Evolutionary conservation across 805 yeast genomes (phyloP).

Genomic region (Teunomyces tritomae): DNA sequence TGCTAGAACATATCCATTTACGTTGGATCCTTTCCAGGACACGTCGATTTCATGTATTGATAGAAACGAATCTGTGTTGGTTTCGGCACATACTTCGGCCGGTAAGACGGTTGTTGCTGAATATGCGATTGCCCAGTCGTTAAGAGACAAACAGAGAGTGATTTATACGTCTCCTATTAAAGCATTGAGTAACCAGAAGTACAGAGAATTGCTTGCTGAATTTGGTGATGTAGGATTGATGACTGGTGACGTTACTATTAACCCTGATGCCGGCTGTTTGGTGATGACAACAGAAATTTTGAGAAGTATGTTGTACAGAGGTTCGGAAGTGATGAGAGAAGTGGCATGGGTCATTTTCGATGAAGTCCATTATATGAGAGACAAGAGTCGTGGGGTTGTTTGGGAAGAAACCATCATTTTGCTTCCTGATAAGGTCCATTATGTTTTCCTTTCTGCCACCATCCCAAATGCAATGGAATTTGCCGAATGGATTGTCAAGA

Average conservation of each 20-base stretch:
- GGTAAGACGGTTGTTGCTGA: constrained; percentile 98
- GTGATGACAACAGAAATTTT: constrained; percentile 99
- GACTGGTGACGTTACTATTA: constrained; percentile 99
- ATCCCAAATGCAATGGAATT: constrained; percentile 98
- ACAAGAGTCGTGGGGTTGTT: constrained; percentile 96
- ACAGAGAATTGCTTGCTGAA: constrained; percentile 86
- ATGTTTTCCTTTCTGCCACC: constrained; percentile 92
- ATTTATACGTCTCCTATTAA: constrained; percentile 95
- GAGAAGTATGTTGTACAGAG: constrained; percentile 93
- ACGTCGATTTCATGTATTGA: constrained; percentile 96
- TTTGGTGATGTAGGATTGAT: constrained; percentile 96
- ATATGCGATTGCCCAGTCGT: constrained; percentile 94
- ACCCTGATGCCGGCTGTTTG: constrained; percentile 96
- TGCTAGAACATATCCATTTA: constrained; percentile 90
- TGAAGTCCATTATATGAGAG: constrained; percentile 98
- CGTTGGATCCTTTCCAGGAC: constrained; percentile 95
- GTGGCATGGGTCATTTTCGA: constrained; percentile 98
- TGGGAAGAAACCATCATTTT: constrained; percentile 99
- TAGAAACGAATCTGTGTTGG: constrained; percentile 89
- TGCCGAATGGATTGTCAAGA: constrained; percentile 97
- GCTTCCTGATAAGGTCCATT: constrained; percentile 93
- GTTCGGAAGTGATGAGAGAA: constrained; percentile 97
- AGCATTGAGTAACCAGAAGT: constrained; percentile 91
- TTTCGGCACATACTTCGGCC: constrained; percentile 96
- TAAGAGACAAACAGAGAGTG: constrained; percentile 87